phyloP scores from a whole-genome alignment of 495 filamentous ascomycete genomes.

The Neurospora pannonica region DNA sequence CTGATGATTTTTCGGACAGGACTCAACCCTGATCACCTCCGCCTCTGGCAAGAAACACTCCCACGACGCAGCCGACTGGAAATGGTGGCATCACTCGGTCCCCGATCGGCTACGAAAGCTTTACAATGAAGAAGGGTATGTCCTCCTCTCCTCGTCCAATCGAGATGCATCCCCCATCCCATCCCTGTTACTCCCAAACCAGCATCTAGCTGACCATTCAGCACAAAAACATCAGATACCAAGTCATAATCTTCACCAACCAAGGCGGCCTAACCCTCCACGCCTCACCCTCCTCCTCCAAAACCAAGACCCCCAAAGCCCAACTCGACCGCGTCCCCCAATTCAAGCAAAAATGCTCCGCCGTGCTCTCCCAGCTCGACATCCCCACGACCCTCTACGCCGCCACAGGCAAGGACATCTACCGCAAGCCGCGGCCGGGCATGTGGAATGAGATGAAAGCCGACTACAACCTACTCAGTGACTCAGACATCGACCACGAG shows the following conservation, averaged over 20 bases:
- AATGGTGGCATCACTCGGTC: conserved; percentile 80
- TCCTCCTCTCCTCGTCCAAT: background rate
- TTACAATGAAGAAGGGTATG: conserved; percentile 55
- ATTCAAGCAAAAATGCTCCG: conserved; percentile 70
- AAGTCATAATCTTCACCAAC: conserved; percentile 75
- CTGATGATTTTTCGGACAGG: conserved; percentile 34
- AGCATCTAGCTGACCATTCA: too few species aligned
- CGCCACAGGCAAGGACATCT: conserved; percentile 68
- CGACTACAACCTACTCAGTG: conserved; percentile 55
- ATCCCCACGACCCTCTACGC: conserved; percentile 77
- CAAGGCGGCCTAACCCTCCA: conserved; percentile 72
- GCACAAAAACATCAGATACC: conserved; percentile 44
- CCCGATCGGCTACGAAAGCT: conserved; percentile 55
- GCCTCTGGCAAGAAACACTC: conserved; percentile 73
- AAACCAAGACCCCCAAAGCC: conserved; percentile 56
- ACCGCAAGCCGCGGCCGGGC: conserved; percentile 75
- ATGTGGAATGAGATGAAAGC: conserved; percentile 83
- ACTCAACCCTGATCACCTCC: conserved; percentile 76
- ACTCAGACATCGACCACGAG: conserved; percentile 52
- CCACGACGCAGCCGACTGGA: conserved; percentile 70
- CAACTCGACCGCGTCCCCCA: conserved; percentile 50
- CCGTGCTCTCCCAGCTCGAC: conserved; percentile 61
- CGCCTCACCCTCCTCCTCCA: conserved; percentile 48
- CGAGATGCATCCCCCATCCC: too few species aligned
- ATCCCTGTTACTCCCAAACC: too few species aligned